phyloP scores from a whole-genome alignment of 306 rosid genomes.

The Fragaria vesca region DNA sequence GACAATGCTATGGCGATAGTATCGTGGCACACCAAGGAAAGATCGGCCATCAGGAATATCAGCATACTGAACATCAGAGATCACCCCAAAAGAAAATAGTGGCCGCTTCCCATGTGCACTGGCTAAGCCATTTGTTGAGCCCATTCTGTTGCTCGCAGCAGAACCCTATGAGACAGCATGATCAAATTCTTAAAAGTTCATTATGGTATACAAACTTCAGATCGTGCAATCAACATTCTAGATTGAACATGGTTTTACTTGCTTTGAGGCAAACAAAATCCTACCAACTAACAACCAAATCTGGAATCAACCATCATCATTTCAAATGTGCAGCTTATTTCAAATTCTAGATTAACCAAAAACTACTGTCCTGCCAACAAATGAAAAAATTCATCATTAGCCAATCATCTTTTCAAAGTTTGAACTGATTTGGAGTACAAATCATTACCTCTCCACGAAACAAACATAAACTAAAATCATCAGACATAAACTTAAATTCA shows the following conservation, averaged over 20 bases:
- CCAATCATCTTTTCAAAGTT: background rate
- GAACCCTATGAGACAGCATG: slow-evolving; percentile 38
- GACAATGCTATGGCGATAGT: slow-evolving; percentile 74
- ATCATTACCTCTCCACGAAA: background rate
- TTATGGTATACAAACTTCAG: slow-evolving; percentile 1
- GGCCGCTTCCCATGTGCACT: slow-evolving; percentile 46
- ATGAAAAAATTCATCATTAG: background rate
- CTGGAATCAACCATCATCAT: background rate
- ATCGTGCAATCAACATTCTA: slow-evolving; percentile 7
- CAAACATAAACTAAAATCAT: background rate
- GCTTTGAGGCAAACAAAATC: background rate
- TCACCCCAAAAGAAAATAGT: slow-evolving; percentile 79
- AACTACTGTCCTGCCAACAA: background rate
- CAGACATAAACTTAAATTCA: background rate
- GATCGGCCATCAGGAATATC: slow-evolving; percentile 88
- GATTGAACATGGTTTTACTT: background rate
- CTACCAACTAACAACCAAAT: background rate
- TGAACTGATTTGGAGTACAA: background rate
- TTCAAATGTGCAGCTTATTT: background rate
- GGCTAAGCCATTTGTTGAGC: slow-evolving; percentile 34
- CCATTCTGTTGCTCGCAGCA: slow-evolving; percentile 47
- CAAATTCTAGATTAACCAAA: background rate
- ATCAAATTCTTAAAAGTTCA: slow-evolving; percentile 15
- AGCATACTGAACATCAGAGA: slow-evolving; percentile 85
- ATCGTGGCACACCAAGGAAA: slow-evolving; percentile 81